These are phyloP conservation scores for Metarhizium sp. DNA, from an alignment of 2,329 filamentous ascomycete genomes.

Conservation along the genomic window DNA sequence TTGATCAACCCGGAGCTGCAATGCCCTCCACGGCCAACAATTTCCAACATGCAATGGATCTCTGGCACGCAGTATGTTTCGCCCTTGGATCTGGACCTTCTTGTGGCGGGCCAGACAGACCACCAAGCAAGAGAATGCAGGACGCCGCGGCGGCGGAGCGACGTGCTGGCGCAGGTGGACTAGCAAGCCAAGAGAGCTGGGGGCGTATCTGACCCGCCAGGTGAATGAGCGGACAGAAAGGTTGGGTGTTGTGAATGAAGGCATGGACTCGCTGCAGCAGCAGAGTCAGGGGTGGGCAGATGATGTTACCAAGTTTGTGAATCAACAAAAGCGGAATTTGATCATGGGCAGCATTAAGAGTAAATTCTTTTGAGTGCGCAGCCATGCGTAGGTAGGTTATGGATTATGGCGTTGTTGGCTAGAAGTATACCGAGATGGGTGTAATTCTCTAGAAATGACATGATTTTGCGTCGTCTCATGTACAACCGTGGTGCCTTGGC, in stretches of 20 bases:
- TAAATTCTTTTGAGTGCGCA: conserved; percentile 37
- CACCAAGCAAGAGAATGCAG: conserved; percentile 80
- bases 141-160: conserved; percentile 70
- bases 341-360: conserved; percentile 60
- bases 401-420: background rate
- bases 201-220: conserved; percentile 76
- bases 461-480: too few relatives aligned
- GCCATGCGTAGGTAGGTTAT: too few relatives aligned
- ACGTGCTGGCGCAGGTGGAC: conserved; percentile 37
- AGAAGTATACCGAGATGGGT: background rate
- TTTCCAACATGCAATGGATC: conserved; percentile 94
- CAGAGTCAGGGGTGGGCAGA: conserved; percentile 77
- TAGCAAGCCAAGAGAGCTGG: conserved; percentile 48
- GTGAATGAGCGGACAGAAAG: conserved; percentile 87
- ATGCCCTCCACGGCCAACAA: conserved; percentile 76
- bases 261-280: conserved; percentile 72
- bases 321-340: conserved; percentile 78
- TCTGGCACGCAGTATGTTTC: conserved; percentile 88
- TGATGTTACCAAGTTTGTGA: conserved; percentile 80
- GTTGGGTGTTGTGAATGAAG: conserved; percentile 72
- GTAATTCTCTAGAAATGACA: background rate
- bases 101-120: conserved; percentile 83
- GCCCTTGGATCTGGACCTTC: conserved; percentile 74
- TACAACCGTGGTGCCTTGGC: too few relatives aligned
- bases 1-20: conserved; percentile 69